A percentile compares a stretch with the other conserved stretches of the same genome.
Conservation (phyloP, 768 basidiomycete species). For the Naganishia randhawae region DNA sequence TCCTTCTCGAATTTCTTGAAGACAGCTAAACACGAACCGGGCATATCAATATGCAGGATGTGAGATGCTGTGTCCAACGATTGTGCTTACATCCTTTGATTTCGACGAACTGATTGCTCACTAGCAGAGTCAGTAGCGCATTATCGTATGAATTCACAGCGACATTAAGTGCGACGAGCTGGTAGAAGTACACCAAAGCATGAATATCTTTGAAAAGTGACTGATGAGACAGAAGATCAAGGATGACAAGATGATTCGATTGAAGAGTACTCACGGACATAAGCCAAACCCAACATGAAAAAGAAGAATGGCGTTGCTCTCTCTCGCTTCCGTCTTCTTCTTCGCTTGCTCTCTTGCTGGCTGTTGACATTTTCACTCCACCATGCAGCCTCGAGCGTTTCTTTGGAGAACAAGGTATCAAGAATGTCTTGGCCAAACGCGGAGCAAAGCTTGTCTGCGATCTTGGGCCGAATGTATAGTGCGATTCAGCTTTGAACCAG, state of each 20-base stretch:
- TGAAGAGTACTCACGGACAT: slow-evolving; percentile 62
- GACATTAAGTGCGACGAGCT: slow-evolving; percentile 88
- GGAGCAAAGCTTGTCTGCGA: slow-evolving; percentile 87
- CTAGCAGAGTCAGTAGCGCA: slow-evolving; percentile 82
- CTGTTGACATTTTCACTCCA: slow-evolving; percentile 3
- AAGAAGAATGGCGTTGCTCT: slow-evolving; percentile 74
- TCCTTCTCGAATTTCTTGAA: slow-evolving; percentile 99
- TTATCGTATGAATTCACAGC: slow-evolving; percentile 98
- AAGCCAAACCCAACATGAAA: slow-evolving; percentile 74
- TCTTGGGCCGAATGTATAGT: slow-evolving; percentile 56
- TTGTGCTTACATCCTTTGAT: slow-evolving; percentile 75
- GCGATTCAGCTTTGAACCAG: neutral
- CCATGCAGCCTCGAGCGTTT: slow-evolving; percentile 65
- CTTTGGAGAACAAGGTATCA: slow-evolving; percentile 90
- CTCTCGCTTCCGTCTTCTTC: slow-evolving; percentile 52
- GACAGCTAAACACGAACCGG: slow-evolving; percentile 54
- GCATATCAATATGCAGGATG: neutral
- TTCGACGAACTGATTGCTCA: slow-evolving; percentile 98
- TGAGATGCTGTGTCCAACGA: neutral
- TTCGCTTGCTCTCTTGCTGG: slow-evolving; percentile 35
- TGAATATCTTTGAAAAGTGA: slow-evolving; percentile 63
- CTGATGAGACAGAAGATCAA: neutral
- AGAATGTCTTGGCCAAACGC: slow-evolving; percentile 97
- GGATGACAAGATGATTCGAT: too few relatives aligned
- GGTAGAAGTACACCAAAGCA: slow-evolving; percentile 91